Conservation (phyloP, 805 yeast species). For the Saccharomycopsis sp. region DNA sequence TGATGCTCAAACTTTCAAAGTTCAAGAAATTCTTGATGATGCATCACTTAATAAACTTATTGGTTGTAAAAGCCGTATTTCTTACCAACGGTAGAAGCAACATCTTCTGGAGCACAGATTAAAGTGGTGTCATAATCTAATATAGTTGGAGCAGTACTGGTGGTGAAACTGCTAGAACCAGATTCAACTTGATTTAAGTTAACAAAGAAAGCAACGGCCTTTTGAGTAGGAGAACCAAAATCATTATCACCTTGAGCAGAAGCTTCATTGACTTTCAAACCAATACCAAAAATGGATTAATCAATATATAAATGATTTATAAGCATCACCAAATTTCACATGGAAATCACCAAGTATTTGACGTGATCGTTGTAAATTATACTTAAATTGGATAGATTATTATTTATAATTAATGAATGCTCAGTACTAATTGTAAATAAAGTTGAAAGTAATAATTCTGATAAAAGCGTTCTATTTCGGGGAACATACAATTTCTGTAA, state of each 20-base stretch:
- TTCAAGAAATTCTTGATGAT: no score
- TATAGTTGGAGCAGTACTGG: conserved; percentile 27
- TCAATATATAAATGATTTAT: conserved; percentile 12
- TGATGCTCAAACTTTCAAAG: no score
- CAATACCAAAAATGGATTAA: conserved; percentile 66
- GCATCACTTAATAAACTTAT: no score
- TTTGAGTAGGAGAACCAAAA: conserved; percentile 26
- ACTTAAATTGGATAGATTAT: no score
- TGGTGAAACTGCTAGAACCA: conserved; percentile 13
- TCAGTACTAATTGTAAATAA: no score
- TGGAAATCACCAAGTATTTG: no score
- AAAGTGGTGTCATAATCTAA: conserved; percentile 54
- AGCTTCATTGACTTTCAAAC: conserved; percentile 55
- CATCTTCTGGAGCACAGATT: conserved; percentile 32
- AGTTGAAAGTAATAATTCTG: no score
- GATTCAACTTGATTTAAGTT: conserved; percentile 20
- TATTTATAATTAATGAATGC: no score
- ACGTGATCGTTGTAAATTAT: no score
- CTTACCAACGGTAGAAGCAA: conserved; percentile 22
- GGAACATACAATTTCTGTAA: no score
- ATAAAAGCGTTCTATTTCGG: no score
- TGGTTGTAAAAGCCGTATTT: conserved; percentile 26
- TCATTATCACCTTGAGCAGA: conserved; percentile 17
- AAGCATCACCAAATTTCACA: conserved; percentile 16
- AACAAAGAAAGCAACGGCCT: conserved; percentile 38